Evolutionary conservation across 2,329 filamentous ascomycete genomes (phyloP).

Genomic region (Colletotrichum noveboracense): DNA sequence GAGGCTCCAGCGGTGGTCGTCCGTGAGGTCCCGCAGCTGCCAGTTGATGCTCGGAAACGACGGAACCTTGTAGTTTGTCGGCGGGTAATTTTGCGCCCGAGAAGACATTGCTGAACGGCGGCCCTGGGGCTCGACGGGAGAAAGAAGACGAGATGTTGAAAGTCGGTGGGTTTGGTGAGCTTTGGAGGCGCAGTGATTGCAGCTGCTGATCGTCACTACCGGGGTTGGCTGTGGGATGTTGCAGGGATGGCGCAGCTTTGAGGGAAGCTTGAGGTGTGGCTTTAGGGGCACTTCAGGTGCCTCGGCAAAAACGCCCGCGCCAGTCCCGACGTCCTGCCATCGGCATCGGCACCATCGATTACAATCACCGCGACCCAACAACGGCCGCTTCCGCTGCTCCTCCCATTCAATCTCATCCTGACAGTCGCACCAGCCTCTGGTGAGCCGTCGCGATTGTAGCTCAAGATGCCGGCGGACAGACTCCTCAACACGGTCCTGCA

Average conservation of each 20-base stretch:
- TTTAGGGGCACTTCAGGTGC: constrained; percentile 24
- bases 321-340: constrained; percentile 6
- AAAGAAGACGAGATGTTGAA: not conserved
- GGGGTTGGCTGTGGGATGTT: constrained; percentile 3
- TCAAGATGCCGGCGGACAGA: constrained; percentile 68
- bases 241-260: constrained; percentile 12
- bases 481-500: constrained; percentile 71
- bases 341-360: not conserved
- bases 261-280: constrained; percentile 10
- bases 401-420: not conserved
- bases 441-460: not conserved
- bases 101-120: constrained; percentile 1
- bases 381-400: not conserved
- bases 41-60: constrained; percentile 84
- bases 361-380: not conserved
- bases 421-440: not conserved
- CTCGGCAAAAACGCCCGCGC: constrained; percentile 29
- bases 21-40: constrained; percentile 56
- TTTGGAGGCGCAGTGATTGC: not conserved
- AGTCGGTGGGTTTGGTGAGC: constrained; percentile 12
- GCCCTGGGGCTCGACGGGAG: not conserved
- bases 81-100: constrained; percentile 36
- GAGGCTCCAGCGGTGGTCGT: constrained; percentile 60
- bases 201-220: not conserved
- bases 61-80: constrained; percentile 66